Percentiles rank a stretch among this genome's conserved stretches.
Evolutionary conservation across 2,329 filamentous ascomycete genomes (phyloP).

Genomic region (Fusarium torulosum): DNA sequence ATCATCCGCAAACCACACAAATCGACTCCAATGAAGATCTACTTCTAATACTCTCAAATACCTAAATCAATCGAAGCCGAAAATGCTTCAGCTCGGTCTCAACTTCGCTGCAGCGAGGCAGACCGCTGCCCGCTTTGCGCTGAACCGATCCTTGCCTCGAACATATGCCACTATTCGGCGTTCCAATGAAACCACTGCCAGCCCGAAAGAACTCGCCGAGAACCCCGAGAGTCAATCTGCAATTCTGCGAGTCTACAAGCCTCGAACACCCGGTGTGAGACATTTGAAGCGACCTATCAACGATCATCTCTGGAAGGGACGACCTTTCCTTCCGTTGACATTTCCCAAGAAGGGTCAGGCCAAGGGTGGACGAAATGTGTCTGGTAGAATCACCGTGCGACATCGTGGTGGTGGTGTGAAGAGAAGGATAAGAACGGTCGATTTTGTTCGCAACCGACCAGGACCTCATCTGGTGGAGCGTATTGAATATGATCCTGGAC

Average conservation of each 20-base stretch:
- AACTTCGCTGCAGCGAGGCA: conserved; percentile 49
- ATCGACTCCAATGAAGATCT: conserved; percentile 33
- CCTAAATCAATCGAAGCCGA: conserved; percentile 4
- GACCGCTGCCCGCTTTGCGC: conserved; percentile 47
- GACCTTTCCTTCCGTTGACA: conserved; percentile 84
- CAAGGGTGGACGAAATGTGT: conserved; percentile 92
- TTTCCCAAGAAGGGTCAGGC: conserved; percentile 92
- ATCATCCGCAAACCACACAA: conserved; percentile 15
- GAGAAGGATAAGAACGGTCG: conserved; percentile 89
- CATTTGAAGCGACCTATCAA: conserved; percentile 94
- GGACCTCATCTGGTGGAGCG: conserved; percentile 91
- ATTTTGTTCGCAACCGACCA: conserved; percentile 83
- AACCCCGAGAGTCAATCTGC: conserved; percentile 53
- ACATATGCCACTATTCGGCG: conserved; percentile 50
- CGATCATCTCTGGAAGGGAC: conserved; percentile 96
- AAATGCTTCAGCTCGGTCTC: conserved; percentile 52
- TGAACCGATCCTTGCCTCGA: conserved; percentile 47
- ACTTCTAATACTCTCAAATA: conserved; percentile 5
- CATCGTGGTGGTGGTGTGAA: conserved; percentile 94
- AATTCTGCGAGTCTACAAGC: conserved; percentile 87
- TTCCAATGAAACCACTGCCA: conserved; percentile 37
- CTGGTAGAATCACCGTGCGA: conserved; percentile 85
- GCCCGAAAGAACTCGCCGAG: conserved; percentile 46
- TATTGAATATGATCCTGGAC: conserved; percentile 95
- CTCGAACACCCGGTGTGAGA: conserved; percentile 89